Conservation (phyloP, 306 rosid species). For the Ziziphus jujuba region DNA sequence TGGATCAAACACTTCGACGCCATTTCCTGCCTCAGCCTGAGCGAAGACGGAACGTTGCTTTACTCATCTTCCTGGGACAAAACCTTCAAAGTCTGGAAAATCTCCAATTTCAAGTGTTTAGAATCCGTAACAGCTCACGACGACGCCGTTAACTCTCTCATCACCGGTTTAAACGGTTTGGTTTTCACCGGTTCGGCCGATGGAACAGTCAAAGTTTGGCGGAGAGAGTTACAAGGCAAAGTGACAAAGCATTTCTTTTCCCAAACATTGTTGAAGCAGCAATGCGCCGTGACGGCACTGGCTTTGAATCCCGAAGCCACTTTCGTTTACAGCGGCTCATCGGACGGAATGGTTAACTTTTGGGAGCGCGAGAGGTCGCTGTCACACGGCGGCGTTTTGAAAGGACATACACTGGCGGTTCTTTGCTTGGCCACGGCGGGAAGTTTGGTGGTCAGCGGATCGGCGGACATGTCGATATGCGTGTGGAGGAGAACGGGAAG, state of each 20-base stretch:
- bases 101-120: conserved; percentile 66
- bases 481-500: conserved; percentile 60
- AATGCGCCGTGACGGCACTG: conserved; percentile 74
- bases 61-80: conserved; percentile 96
- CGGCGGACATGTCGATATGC: conserved; percentile 82
- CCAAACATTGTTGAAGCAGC: conserved; percentile 66
- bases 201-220: conserved; percentile 80
- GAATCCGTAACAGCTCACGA: conserved; percentile 85
- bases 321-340: conserved; percentile 59
- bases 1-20: conserved; percentile 90
- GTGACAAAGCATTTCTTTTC: conserved; percentile 83
- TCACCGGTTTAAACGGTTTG: conserved; percentile 51
- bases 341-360: conserved; percentile 71
- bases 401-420: conserved; percentile 74
- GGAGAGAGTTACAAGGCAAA: conserved; percentile 77
- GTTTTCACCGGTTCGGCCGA: conserved; percentile 89
- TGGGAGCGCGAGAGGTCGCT: conserved; percentile 56
- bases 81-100: conserved; percentile 81
- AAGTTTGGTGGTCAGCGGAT: conserved; percentile 64
- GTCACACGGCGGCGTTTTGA: conserved; percentile 52
- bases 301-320: conserved; percentile 42
- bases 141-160: conserved; percentile 75
- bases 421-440: conserved; percentile 67
- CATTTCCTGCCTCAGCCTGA: conserved; percentile 65
- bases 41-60: conserved; percentile 52